Evolutionary conservation across 2,329 filamentous ascomycete species (phyloP).

Genomic region (Fusarium citri): DNA sequence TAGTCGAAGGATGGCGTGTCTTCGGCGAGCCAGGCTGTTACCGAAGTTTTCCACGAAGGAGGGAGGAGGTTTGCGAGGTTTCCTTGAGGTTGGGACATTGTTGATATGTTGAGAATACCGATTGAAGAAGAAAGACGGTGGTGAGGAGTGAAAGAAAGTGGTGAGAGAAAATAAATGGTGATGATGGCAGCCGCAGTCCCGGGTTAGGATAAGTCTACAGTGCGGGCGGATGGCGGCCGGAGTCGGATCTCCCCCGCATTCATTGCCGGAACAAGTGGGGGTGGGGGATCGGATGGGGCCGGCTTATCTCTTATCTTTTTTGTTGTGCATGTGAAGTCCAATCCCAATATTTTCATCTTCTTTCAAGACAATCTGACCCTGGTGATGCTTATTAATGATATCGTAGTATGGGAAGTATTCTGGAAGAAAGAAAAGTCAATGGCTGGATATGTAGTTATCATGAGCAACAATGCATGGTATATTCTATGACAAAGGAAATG

Average conservation of each 20-base stretch:
- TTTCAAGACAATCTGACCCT: too few species aligned
- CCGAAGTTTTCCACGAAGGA: slow-evolving; percentile 82
- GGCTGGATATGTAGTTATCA: not conserved
- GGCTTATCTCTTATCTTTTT: not conserved
- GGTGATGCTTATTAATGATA: too few species aligned
- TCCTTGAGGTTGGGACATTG: slow-evolving; percentile 52
- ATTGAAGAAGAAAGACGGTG: not conserved
- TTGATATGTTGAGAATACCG: not conserved
- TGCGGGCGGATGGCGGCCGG: slow-evolving; percentile 30
- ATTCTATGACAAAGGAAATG: slow-evolving; percentile 7
- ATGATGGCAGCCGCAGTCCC: slow-evolving; percentile 5
- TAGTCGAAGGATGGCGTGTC: slow-evolving; percentile 98
- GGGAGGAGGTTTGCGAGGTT: slow-evolving; percentile 78
- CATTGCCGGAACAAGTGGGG: slow-evolving; percentile 34
- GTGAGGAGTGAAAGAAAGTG: not conserved
- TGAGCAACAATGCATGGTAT: slow-evolving; percentile 2
- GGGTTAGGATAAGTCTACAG: slow-evolving; percentile 1
- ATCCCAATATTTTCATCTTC: too few species aligned
- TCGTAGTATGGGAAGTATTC: too few species aligned
- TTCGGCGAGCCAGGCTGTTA: slow-evolving; percentile 90
- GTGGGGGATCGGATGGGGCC: slow-evolving; percentile 30
- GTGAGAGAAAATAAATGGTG: not conserved
- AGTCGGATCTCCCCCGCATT: slow-evolving; percentile 6
- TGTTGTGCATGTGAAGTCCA: not conserved
- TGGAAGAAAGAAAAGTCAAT: too few species aligned